phyloP scores from a whole-genome alignment of 139 green algal genomes.

The Astrephomene gubernaculifera region DNA sequence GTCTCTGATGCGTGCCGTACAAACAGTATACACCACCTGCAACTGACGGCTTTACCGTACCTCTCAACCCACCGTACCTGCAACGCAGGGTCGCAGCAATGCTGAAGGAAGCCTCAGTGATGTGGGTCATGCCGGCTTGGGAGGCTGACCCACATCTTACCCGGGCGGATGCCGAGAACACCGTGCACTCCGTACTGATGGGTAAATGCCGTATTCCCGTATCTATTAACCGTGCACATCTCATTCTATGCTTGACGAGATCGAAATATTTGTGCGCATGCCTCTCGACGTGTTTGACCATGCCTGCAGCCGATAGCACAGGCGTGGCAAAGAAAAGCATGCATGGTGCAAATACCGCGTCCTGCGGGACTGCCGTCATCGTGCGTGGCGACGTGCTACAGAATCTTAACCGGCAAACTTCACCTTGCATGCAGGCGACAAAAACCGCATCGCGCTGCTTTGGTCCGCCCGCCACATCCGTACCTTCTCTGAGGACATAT shows the following conservation, averaged over 20 bases:
- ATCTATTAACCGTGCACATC: no score
- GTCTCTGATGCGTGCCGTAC: background rate
- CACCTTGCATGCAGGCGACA: constrained; percentile 15
- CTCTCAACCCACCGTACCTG: background rate
- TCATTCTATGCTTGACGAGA: no score
- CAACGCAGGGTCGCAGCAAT: background rate
- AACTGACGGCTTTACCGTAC: background rate
- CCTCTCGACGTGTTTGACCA: no score
- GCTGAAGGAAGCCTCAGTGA: background rate
- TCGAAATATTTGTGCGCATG: no score
- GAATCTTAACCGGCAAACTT: no score
- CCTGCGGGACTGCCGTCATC: no score
- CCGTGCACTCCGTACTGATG: background rate
- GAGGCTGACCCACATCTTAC: background rate
- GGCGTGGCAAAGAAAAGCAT: no score
- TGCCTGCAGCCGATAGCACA: no score
- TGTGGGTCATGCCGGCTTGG: constrained; percentile 20
- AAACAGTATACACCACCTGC: background rate
- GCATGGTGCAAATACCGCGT: no score
- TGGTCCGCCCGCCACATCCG: constrained; percentile 13
- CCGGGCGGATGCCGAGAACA: background rate
- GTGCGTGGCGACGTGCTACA: no score
- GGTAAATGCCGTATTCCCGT: no score
- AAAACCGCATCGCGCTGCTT: background rate
- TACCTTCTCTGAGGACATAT: constrained; percentile 22